Evolutionary conservation across 2,329 filamentous ascomycete genomes (phyloP), one percentile per base, ranked within the genome.

Genomic region (Alternaria longipes): DNA sequence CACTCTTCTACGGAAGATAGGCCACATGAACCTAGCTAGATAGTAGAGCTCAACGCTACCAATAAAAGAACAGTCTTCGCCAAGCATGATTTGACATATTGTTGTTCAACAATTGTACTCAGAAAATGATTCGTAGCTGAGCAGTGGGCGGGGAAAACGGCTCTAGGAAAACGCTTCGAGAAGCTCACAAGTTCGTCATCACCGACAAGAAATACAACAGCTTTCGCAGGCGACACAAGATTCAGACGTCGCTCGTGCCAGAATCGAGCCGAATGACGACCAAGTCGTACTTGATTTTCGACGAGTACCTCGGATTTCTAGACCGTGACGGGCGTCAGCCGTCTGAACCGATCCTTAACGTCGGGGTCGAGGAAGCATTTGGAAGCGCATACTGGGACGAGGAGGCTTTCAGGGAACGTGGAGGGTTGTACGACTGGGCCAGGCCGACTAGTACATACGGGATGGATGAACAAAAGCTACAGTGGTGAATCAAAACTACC

Each of bases 121-220:
- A n/a, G n/a, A n/a, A n/a, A n/a, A n/a, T n/a, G n/a, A n/a, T n/a
- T n/a, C n/a, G n/a, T n/a, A n/a, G n/a, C n/a, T n/a, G n/a, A n/a
- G n/a, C n/a, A n/a, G n/a, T n/a, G n/a, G n/a, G n/a, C n/a, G 84
- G 83, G 2, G 84, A 87, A 71, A 87, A 87, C 65, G 84, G 85
- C 50, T 78, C 77, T 7, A 72, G 75, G 3, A 52, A 41, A 8
- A 58, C 58, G 6, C 45, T 60, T 34, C 40, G 67, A 6, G 63
- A 82, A 74, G 84, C 79, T 3, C 74, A 77, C 46, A 74, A 74
- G 11, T 83, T 85, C 42, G 65, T 80, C 22, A 82, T 86, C 58
- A 79, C 80, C 0, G 80, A 84, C 34, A 79, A 81, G 22, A 78
- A 86, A 68, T 87, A 76, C 62, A 44, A 75, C 42, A 55, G 51